Conservation (phyloP, 2,329 filamentous ascomycete genomes). For the Chaetomiaceae sp. region DNA sequence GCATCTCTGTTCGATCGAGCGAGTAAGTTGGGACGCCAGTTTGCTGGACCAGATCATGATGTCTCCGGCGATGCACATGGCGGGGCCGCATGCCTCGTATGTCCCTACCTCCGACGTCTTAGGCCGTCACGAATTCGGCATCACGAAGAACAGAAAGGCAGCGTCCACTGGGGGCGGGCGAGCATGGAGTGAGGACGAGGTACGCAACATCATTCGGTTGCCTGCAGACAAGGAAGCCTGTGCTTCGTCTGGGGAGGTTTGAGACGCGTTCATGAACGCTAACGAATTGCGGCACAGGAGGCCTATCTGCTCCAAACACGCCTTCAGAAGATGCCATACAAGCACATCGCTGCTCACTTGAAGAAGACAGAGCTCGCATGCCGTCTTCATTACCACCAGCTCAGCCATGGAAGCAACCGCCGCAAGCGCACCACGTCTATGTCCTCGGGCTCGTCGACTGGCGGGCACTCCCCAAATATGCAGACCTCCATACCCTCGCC, state of each 20-base stretch:
- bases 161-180: constrained; percentile 68
- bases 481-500: constrained; percentile 44
- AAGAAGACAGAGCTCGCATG: constrained; percentile 86
- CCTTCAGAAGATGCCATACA: constrained; percentile 84
- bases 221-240: not conserved
- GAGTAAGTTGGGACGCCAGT: constrained; percentile 3
- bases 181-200: constrained; percentile 83
- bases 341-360: constrained; percentile 77
- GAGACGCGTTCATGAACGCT: not conserved
- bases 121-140: constrained; percentile 53
- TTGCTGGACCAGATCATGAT: constrained; percentile 32
- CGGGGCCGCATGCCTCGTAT: constrained; percentile 40
- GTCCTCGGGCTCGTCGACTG: constrained; percentile 56
- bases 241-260: not conserved
- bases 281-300: constrained; percentile 48
- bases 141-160: constrained; percentile 60
- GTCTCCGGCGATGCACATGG: constrained; percentile 46
- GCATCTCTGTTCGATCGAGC: too few relatives aligned
- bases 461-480: constrained; percentile 45
- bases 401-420: constrained; percentile 74
- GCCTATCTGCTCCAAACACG: constrained; percentile 77
- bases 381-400: constrained; percentile 80
- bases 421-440: constrained; percentile 70
- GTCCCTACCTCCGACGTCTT: constrained; percentile 48
- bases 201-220: constrained; percentile 36